phyloP scores from a whole-genome alignment of 176 grass and related monocot species.

The Bromus sterilis region DNA sequence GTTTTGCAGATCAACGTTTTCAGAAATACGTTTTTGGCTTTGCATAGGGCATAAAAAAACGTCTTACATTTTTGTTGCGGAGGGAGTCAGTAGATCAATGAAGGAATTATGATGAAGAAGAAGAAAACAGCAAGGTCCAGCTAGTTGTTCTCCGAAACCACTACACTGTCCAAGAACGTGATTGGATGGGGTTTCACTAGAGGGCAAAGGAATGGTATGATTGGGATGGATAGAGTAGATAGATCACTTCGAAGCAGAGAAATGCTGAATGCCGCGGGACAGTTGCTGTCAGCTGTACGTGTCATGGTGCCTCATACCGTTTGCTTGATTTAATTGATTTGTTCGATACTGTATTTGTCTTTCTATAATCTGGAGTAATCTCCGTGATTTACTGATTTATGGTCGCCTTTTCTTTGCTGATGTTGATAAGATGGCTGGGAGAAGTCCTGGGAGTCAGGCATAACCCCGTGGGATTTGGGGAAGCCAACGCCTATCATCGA shows the following conservation, averaged over 20 bases:
- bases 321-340: background rate
- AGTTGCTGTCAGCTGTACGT: background rate
- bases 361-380: background rate
- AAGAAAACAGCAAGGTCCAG: background rate
- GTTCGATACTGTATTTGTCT: background rate
- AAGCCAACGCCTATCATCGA: slow-evolving; percentile 50
- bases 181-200: background rate
- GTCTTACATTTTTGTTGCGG: too few relatives aligned
- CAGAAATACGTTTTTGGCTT: too few relatives aligned
- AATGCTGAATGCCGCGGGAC: background rate
- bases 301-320: background rate
- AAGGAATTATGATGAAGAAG: background rate
- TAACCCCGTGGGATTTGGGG: slow-evolving; percentile 87
- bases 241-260: background rate
- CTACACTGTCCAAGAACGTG: background rate
- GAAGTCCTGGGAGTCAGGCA: slow-evolving; percentile 57
- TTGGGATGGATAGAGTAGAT: background rate
- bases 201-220: background rate
- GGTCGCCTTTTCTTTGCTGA: background rate
- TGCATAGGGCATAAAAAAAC: too few relatives aligned
- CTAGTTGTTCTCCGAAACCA: background rate
- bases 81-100: too few relatives aligned
- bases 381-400: background rate
- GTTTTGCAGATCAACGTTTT: too few relatives aligned
- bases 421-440: slow-evolving; percentile 65